Evolutionary conservation across 768 basidiomycete species (phyloP).

Genomic region (Tephrocybe sp.): DNA sequence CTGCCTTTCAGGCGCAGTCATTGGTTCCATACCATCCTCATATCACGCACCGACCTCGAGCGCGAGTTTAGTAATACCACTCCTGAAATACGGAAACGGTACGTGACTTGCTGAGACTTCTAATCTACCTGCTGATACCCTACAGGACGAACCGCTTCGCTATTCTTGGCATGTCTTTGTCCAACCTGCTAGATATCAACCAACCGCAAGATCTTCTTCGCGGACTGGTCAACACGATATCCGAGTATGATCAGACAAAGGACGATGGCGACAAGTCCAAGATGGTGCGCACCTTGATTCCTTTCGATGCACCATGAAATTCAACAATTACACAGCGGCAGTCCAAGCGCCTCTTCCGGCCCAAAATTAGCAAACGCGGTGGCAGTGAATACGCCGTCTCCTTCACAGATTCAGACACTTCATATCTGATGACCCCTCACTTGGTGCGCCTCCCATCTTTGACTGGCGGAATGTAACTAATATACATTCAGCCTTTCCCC

Average conservation of each 20-base stretch:
- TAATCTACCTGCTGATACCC: no score
- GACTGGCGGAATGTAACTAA: not conserved
- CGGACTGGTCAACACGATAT: conserved; percentile 66
- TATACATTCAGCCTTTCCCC: conserved; percentile 69
- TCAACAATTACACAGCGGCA: conserved; percentile 20
- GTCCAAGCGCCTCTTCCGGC: conserved; percentile 57
- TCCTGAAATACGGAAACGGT: conserved; percentile 78
- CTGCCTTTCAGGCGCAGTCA: conserved; percentile 60
- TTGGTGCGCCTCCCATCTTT: conserved; percentile 46
- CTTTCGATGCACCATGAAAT: conserved; percentile 6
- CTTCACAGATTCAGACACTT: conserved; percentile 63
- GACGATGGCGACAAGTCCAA: conserved; percentile 74
- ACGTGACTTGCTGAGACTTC: conserved; percentile 21
- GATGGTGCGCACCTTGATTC: conserved; percentile 46
- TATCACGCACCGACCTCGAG: conserved; percentile 73
- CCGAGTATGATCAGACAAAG: conserved; percentile 78
- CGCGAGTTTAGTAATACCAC: conserved; percentile 77
- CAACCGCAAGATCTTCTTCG: conserved; percentile 80
- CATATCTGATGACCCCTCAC: conserved; percentile 73
- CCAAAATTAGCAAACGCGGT: conserved; percentile 54
- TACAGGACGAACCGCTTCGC: conserved; percentile 79
- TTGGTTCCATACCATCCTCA: conserved; percentile 87
- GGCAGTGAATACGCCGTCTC: conserved; percentile 61
- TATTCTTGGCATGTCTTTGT: conserved; percentile 84
- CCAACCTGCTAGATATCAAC: conserved; percentile 77